Base-by-base conservation (phyloP, 345 rosid species). In the Sisymbrium irio region DNA sequence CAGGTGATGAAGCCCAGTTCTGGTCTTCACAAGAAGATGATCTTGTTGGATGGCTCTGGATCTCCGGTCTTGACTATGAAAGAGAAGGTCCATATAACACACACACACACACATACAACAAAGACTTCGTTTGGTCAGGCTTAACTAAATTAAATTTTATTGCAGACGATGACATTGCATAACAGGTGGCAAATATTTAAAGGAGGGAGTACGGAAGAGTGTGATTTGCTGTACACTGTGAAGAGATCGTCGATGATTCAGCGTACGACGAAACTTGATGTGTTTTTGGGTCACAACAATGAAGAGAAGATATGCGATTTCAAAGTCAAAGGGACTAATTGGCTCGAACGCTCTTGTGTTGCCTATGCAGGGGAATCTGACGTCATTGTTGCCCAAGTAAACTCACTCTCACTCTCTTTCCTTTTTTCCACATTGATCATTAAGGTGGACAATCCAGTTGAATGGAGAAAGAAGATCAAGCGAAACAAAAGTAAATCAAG, bases 151-250 rank as follows among this genome's bases (percentile, higher is more conserved):
- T 30, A 30, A 4, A 6, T 35, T 22, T 12, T 46, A 20, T 28
- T 47, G 60, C 77, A 84, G 92, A 73, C 71, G 25, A 25, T 74
- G 70, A 81, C 81, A 20, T 50, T 68, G 65, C 89, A 84, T 54
- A 62, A 65, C 28, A 81, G 82, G 67, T 87, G 88, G 88, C 77
- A 85, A 73, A 81, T 73, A 13, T 91, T 82, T 25, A 78, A 86
- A 30, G 94, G 94, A 58, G 85, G 82, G 0, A 87, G 90, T 77
- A 82, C 62, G 9, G 81, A 77, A 18, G 41, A 74, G 2, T 68
- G 67, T 4, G 88, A 88, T 80, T 53, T 87, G 41, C 53, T 91
- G 18, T 88, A 84, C 72, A 85, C 68, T 9, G 87, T 75, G 6
- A 85, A 79, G 68, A 83, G 49, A 65, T 76, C 85, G 0, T 81